Conservation (phyloP, 2,329 filamentous ascomycete species). For the Cytospora piceicola region DNA sequence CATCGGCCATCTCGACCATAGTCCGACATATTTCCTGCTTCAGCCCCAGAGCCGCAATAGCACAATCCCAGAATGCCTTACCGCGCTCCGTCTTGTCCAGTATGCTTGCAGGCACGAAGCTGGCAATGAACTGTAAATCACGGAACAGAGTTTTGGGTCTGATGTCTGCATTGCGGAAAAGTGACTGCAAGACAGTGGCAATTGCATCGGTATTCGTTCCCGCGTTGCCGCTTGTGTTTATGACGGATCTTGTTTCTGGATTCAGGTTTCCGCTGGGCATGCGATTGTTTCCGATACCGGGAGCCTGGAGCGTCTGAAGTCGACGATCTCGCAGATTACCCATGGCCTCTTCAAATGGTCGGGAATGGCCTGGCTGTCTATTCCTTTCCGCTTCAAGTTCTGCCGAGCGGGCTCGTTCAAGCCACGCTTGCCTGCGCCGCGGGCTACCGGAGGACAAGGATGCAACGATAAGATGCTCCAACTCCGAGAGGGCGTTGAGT, state of each 20-base stretch:
- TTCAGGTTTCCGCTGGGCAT: conserved; percentile 36
- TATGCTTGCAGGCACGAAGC: conserved; percentile 64
- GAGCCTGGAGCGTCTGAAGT: conserved; percentile 57
- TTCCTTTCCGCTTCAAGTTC: conserved; percentile 30
- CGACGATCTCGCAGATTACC: conserved; percentile 72
- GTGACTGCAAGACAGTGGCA: conserved; percentile 65
- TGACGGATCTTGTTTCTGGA: conserved; percentile 53
- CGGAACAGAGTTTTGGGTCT: conserved; percentile 82
- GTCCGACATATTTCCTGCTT: conserved; percentile 87
- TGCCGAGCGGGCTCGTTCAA: conserved; percentile 36
- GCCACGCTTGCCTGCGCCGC: conserved; percentile 43
- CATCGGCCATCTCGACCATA: conserved; percentile 67
- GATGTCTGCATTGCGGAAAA: conserved; percentile 69
- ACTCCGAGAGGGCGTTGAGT: conserved; percentile 78
- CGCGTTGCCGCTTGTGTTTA: conserved; percentile 47
- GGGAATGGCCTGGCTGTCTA: conserved; percentile 41
- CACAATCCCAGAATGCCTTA: conserved; percentile 90
- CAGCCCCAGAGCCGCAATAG: conserved; percentile 81
- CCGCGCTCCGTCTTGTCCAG: conserved; percentile 66
- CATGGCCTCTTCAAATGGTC: conserved; percentile 67
- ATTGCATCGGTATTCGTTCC: conserved; percentile 64
- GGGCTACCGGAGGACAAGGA: conserved; percentile 65
- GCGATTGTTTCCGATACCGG: conserved; percentile 33
- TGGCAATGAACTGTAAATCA: conserved; percentile 75
- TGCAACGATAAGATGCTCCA: conserved; percentile 80